Conservation (phyloP, 2,329 filamentous ascomycete species). For the Chrysoporthe puriensis region DNA sequence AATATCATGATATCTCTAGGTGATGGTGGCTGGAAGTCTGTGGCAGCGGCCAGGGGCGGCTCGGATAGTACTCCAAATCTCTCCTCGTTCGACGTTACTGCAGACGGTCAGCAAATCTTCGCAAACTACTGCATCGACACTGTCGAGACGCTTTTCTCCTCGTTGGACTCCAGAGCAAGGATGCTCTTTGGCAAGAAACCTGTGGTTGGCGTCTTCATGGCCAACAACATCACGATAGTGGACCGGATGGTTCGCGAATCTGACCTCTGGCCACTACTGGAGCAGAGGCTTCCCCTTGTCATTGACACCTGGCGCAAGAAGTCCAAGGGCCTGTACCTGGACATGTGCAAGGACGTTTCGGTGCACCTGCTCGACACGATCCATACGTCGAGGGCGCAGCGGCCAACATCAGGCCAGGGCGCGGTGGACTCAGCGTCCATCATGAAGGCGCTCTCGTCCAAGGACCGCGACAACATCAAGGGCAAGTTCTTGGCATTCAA, state of each 20-base stretch:
- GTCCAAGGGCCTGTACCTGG: conserved; percentile 78
- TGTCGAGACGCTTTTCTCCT: conserved; percentile 76
- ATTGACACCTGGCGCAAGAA: conserved; percentile 89
- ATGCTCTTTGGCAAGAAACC: conserved; percentile 76
- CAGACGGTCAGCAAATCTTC: conserved; percentile 86
- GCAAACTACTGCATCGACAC: conserved; percentile 89
- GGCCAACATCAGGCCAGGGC: conserved; percentile 74
- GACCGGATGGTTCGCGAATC: conserved; percentile 84
- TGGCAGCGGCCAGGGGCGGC: conserved; percentile 56
- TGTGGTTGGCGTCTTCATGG: conserved; percentile 83
- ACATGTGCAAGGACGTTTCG: conserved; percentile 87
- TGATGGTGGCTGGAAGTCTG: conserved; percentile 83
- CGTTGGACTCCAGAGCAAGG: conserved; percentile 75
- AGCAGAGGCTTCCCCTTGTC: conserved; percentile 61
- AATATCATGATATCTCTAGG: conserved; percentile 91
- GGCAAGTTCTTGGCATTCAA: conserved; percentile 96
- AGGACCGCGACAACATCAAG: conserved; percentile 96
- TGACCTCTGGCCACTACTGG: conserved; percentile 74
- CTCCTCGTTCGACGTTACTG: conserved; percentile 82
- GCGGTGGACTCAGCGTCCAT: conserved; percentile 77
- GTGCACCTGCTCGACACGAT: conserved; percentile 86
- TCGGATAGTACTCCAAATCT: conserved; percentile 70
- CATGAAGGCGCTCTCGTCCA: conserved; percentile 80
- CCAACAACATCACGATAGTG: conserved; percentile 83
- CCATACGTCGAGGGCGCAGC: conserved; percentile 75